Conservation (phyloP, 2,329 filamentous ascomycete genomes). For the Rhinocladiella mackenziei region DNA sequence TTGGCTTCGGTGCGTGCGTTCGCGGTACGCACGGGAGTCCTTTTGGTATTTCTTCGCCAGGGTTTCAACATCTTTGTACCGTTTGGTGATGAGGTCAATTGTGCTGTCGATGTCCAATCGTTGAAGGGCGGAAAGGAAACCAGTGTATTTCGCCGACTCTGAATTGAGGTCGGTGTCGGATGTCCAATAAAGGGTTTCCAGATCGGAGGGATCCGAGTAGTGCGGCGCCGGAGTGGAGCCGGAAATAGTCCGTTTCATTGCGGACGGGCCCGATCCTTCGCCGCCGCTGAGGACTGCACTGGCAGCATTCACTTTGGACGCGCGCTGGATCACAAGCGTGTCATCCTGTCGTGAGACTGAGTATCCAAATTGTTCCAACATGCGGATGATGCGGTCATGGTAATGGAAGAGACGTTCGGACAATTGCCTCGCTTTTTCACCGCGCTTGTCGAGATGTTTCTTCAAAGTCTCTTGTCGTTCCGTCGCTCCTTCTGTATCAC, state of each 20-base stretch:
- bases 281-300: slow-evolving; percentile 43
- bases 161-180: slow-evolving; percentile 60
- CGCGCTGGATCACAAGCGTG: slow-evolving; percentile 70
- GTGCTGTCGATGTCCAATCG: slow-evolving; percentile 81
- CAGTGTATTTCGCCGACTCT: slow-evolving; percentile 69
- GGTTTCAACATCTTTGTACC: slow-evolving; percentile 89
- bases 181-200: slow-evolving; percentile 79
- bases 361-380: slow-evolving; percentile 85
- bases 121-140: slow-evolving; percentile 69
- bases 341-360: slow-evolving; percentile 70
- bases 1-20: slow-evolving; percentile 75
- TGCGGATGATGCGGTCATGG: slow-evolving; percentile 74
- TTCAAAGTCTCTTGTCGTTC: slow-evolving; percentile 37
- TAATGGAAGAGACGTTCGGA: slow-evolving; percentile 79
- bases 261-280: slow-evolving; percentile 22
- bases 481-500: slow-evolving; percentile 44
- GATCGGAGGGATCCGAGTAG: slow-evolving; percentile 60
- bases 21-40: slow-evolving; percentile 79
- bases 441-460: slow-evolving; percentile 64
- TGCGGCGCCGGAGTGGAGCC: slow-evolving; percentile 52
- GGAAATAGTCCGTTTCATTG: slow-evolving; percentile 45
- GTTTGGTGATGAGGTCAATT: slow-evolving; percentile 77
- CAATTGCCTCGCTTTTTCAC: slow-evolving; percentile 71
- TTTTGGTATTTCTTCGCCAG: slow-evolving; percentile 90
- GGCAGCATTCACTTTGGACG: slow-evolving; percentile 51